Evolutionary conservation across 139 green algal species (phyloP).

Genomic region (Desmodesmus armatus): DNA sequence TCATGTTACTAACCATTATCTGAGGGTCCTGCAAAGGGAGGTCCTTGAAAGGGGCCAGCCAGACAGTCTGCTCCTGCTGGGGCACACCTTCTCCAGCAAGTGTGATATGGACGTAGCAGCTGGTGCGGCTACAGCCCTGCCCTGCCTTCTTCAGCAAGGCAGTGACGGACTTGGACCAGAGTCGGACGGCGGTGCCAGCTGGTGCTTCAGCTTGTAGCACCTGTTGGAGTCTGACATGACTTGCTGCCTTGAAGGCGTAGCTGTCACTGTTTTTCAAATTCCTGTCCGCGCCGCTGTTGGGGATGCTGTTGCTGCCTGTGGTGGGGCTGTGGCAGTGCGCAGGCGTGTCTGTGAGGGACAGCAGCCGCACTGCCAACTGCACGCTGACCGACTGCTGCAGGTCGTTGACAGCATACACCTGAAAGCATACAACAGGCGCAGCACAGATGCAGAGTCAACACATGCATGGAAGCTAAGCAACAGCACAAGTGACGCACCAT

Average conservation of each 20-base stretch:
- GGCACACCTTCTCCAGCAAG: background rate
- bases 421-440: too few species aligned
- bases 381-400: background rate
- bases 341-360: constrained; percentile 23
- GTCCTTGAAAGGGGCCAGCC: constrained; percentile 9
- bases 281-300: background rate
- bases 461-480: too few species aligned
- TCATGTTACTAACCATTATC: background rate
- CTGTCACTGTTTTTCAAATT: too few species aligned
- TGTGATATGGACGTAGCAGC: constrained; percentile 24
- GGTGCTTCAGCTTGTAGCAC: background rate
- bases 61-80: background rate
- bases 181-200: background rate
- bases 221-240: background rate
- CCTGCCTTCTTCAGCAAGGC: too few species aligned
- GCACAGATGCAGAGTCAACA: too few species aligned
- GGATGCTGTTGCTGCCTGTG: constrained; percentile 1
- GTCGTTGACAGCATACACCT: constrained; percentile 44
- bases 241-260: background rate
- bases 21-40: background rate
- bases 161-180: too few species aligned
- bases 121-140: constrained; percentile 14
- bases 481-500: too few species aligned
- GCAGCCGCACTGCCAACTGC: constrained; percentile 7
- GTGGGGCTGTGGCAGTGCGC: background rate